These are phyloP conservation scores for Fusarium siculi DNA, from an alignment of 2,329 filamentous ascomycete genomes.

Conservation along the genomic window DNA sequence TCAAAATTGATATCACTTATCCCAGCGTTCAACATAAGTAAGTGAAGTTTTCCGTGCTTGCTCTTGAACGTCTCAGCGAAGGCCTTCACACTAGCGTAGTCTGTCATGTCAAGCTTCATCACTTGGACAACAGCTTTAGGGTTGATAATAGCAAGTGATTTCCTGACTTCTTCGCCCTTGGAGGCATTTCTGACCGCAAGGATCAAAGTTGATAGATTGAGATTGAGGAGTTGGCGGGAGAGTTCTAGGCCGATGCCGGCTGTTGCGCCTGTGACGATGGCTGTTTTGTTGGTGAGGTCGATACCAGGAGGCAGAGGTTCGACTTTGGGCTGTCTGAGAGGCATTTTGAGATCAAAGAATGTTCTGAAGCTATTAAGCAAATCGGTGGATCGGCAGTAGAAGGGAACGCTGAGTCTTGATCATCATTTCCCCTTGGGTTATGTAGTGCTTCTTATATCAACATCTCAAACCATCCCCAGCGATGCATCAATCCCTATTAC, in stretches of 20 bases:
- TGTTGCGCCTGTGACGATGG: conserved; percentile 58
- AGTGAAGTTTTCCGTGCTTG: neutral
- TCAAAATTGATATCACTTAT: conserved; percentile 1
- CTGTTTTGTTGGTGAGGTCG: conserved; percentile 43
- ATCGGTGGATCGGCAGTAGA: too few relatives aligned
- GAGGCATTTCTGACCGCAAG: conserved; percentile 52
- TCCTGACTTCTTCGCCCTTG: conserved; percentile 44
- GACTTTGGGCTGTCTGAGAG: conserved; percentile 21
- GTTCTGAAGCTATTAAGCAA: accelerated
- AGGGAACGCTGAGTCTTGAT: neutral
- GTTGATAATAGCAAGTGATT: conserved; percentile 10
- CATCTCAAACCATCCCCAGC: neutral
- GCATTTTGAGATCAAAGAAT: neutral
- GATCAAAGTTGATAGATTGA: conserved; percentile 51
- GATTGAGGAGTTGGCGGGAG: conserved; percentile 49
- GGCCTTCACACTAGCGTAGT: conserved; percentile 19
- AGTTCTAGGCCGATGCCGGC: conserved; percentile 56
- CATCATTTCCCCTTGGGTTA: neutral
- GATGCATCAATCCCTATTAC: neutral
- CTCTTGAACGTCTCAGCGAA: conserved; percentile 9
- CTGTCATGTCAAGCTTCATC: conserved; percentile 24
- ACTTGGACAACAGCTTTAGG: conserved; percentile 21
- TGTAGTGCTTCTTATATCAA: neutral
- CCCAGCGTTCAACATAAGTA: conserved; percentile 35
- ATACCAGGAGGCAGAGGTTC: conserved; percentile 27